These are phyloP conservation scores for Candida glaebosa DNA, from an alignment of 805 yeast species.

Conservation along the genomic window DNA sequence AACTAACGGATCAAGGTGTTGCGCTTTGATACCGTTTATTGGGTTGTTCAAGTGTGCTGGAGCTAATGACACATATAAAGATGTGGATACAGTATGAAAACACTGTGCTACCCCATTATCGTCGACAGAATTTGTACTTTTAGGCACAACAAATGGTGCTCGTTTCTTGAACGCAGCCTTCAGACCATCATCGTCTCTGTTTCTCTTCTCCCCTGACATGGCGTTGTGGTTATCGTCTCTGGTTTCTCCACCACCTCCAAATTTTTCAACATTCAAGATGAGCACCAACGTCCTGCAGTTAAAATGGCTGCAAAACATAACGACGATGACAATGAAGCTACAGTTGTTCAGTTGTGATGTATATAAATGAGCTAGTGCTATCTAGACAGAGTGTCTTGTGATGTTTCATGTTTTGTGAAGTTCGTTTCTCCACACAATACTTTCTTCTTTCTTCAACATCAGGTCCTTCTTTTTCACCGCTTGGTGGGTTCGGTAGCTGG, in stretches of 20 bases:
- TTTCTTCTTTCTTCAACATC: constrained; percentile 37
- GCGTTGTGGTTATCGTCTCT: background rate
- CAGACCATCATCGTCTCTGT: constrained; percentile 1
- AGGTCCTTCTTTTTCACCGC: constrained; percentile 34
- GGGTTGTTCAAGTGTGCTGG: constrained; percentile 74
- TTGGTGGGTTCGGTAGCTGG: constrained; percentile 9
- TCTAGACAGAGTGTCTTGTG: background rate
- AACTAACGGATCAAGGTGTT: constrained; percentile 85
- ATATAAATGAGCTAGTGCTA: background rate
- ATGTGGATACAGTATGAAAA: constrained; percentile 57
- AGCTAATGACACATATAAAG: constrained; percentile 81
- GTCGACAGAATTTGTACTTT: constrained; percentile 35
- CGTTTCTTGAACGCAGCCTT: constrained; percentile 11
- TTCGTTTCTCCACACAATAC: constrained; percentile 17
- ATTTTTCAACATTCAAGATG: constrained; percentile 5
- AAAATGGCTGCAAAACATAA: background rate
- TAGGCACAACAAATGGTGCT: constrained; percentile 15
- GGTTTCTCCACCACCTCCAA: background rate
- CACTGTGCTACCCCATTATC: constrained; percentile 59
- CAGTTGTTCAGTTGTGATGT: background rate
- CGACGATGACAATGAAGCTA: background rate
- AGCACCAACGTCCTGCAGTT: constrained; percentile 1
- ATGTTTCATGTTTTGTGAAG: constrained; percentile 1
- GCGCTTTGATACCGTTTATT: constrained; percentile 73
- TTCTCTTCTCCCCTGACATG: constrained; percentile 9